Evolutionary conservation across 78 protist species (phyloP), one percentile per base, ranked within the genome.

Genomic region (Pigoraptor vietnamica): DNA sequence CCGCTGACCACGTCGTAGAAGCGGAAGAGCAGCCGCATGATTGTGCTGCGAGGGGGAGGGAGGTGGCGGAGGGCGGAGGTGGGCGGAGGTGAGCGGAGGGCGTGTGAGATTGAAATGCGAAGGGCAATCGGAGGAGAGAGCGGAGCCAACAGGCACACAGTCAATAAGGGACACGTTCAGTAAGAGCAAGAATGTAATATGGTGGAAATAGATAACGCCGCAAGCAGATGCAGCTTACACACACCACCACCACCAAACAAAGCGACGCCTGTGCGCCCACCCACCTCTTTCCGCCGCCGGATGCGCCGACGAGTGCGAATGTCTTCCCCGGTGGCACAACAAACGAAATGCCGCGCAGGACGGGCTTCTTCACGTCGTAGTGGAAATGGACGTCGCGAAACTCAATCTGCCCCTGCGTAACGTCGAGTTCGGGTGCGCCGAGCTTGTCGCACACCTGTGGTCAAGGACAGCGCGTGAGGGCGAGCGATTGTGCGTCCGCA

Each of bases 301-400:
- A 48, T 19, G 96, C 84, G 34, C 99, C 99, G 37, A 97, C 98
- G 25, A 98, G 89, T n/a, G 98, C 99, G 81, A 93, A 89, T 1
- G 96, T 93, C n/a, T 81, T 32, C 32, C 98, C 99, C 0, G 94
- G 83, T 9, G 95, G 98, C 2, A 96, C 29, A 0, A 1, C 81
- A 82, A 95, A 93, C n/a, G 92, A 82, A 38, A 95, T 35, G n/a
- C 92, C 82, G n/a, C 67, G 0, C 34, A 95, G 14, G 38, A 92
- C 86, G 24, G 39, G 82, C 89, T 23, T 14, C 25, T n/a, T 24
- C 37, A 9, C 48, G 39, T 39, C 91, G 90, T 95, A 95, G 91
- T 24, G 29, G 29, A 95, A 95, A 24, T 6, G 24, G 23, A 93
- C 96, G 56, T 95, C 34, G 14, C 25, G 33, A 32, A 93, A 95